Base-by-base conservation (phyloP, 106 monocot genomes). In the Phalaenopsis equestris region DNA sequence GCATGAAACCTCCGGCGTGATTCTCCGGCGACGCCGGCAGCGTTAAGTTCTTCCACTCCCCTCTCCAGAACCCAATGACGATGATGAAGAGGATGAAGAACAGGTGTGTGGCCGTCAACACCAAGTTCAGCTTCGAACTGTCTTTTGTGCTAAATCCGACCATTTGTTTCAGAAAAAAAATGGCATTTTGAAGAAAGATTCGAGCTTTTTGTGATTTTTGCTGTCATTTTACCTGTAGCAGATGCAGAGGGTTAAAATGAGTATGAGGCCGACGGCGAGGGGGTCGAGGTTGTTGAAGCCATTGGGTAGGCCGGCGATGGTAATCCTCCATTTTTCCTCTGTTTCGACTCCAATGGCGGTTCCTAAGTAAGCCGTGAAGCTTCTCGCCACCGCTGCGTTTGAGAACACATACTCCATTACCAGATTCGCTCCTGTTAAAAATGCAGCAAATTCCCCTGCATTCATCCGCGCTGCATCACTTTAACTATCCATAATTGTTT, bases 351-450 rank as follows among this genome's bases (percentile, higher is more conserved):
- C 90, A 16, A 98, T 81, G 23, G 94, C 94, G 8, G 90, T 84
- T 14, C 94, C 94, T 7, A 98, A 58, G 67, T 98, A 98, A 8
- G 90, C 87, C 39, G 98, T 94, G 79, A 94, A 91, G 83, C 94
- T 90, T 58, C 98, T 78, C 5, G 98, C 92, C 42, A 94, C 98
- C 6, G 98, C 98, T 18, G 98, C 98, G 84, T 94, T 94, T 5
- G 98, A 94, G 87, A 99, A 88, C 18, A 99, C 94, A 83, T 98
- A 98, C 82, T 98, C 98, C 94, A 94, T 94, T 82, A 98, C 80
- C 80, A 98, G 81, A 81, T 98, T 98, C 43, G 94, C 90, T 0
- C 94, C 98, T 3, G 92, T 91, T 79, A 98, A 55, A 77, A 98
- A 94, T 21, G 98, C 98, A 19, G 94, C 90, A 39, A 98, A 94